Base-by-base conservation (phyloP, 768 basidiomycete genomes). In the Boletus eberwhitei region DNA sequence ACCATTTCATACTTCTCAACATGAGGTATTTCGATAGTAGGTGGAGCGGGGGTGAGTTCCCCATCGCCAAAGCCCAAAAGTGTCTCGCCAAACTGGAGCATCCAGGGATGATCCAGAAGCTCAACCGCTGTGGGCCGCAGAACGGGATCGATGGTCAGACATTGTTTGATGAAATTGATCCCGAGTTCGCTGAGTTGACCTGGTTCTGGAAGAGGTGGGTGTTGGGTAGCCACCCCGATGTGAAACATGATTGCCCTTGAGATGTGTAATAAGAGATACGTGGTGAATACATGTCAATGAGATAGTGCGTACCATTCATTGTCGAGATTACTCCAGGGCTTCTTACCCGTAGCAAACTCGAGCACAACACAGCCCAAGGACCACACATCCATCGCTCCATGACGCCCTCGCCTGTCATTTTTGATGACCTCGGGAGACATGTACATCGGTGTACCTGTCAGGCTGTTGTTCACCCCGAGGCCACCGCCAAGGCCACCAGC, bases 201-300 rank as follows among this genome's bases (percentile, higher is more conserved):
- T 8, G 90, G 81, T 61, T 98, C 94, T 4, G 97, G 97, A 14
- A 99, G 75, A 8, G 94, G 95, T 17, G 97, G 97, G 64, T 97
- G 93, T 62, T 98, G 90, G 4, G 93, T 96, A 8, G 95, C 90
- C 42, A 97, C 92, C 42, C 96, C 96, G 53, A 98, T 97, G 67
- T 96, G 94, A 78, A 96, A 98, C 96, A 98, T 98, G 74, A 98
- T 96, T n/a, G 96, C 95, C 95, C 95, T 96, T 63, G 21, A 31
- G 32, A 48, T 17, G 32, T 19, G 36, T 64, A 39, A 65, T 35
- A 12, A 51, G 22, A 31, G 19, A 44, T 38, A 41, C 13, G 7
- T n/a, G 9, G 42, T n/a, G 31, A 53, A 43, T 38, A 24, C 12
- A 39, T 7, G 13, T 32, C 41, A 22, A 40, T 26, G 8, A 53